Percentiles rank a stretch among this genome's conserved stretches.
Conservation (phyloP, 805 yeast genomes). For the Yamadazyma akitaensis region DNA sequence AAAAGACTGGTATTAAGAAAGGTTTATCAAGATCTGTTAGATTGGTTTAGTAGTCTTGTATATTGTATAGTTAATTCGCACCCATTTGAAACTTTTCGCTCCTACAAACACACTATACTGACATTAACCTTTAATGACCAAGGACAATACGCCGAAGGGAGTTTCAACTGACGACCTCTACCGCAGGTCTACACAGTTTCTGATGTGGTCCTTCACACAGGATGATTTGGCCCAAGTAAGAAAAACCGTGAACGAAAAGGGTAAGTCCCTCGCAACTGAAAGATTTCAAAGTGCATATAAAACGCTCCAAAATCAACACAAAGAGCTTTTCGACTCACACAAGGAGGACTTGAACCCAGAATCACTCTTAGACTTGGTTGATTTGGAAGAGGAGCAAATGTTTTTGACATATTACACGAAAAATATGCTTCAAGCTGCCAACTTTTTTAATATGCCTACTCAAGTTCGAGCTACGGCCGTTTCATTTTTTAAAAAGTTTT, state of each 20-base stretch:
- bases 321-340: slow-evolving; percentile 25
- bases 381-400: slow-evolving; percentile 65
- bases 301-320: slow-evolving; percentile 17
- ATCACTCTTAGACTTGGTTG: slow-evolving; percentile 43
- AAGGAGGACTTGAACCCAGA: slow-evolving; percentile 26
- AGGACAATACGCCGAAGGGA: slow-evolving; percentile 1
- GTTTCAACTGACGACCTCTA: slow-evolving; percentile 83
- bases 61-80: slow-evolving; percentile 4
- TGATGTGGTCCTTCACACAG: slow-evolving; percentile 77
- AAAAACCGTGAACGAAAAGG: slow-evolving; percentile 51
- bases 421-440: slow-evolving; percentile 66
- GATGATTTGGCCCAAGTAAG: slow-evolving; percentile 53
- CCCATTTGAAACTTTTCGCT: not conserved
- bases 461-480: slow-evolving; percentile 88
- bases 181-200: slow-evolving; percentile 80
- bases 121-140: not conserved
- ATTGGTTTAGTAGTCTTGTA: slow-evolving; percentile 1
- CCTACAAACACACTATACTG: not conserved
- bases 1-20: slow-evolving; percentile 95
- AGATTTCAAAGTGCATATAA: slow-evolving; percentile 25
- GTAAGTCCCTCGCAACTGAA: slow-evolving; percentile 35
- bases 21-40: slow-evolving; percentile 84
- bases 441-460: slow-evolving; percentile 76
- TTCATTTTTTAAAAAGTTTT: slow-evolving; percentile 77
- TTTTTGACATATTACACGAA: slow-evolving; percentile 70